Conservation (phyloP, 192 early-diverging fungal genomes). For the Gigaspora rosea region DNA sequence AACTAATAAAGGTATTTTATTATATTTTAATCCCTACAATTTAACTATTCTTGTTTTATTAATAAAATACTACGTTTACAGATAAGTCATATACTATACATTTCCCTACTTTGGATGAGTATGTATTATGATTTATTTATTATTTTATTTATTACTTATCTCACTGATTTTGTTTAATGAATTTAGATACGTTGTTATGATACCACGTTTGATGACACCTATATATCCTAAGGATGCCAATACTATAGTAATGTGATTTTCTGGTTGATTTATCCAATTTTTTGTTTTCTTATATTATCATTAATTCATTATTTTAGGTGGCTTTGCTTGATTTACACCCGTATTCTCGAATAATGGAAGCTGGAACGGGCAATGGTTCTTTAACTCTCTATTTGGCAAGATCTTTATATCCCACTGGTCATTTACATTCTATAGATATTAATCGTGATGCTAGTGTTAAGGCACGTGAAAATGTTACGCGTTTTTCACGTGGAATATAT, state of each 20-base stretch:
- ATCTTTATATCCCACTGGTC: conserved; percentile 37
- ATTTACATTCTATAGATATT: conserved; percentile 29
- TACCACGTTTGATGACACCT: conserved; percentile 43
- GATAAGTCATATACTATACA: conserved; percentile 38
- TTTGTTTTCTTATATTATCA: background rate
- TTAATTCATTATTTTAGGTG: conserved; percentile 23
- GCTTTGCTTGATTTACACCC: conserved; percentile 53
- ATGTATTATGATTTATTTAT: conserved; percentile 5
- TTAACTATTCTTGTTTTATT: background rate
- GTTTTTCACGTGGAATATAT: conserved; percentile 33
- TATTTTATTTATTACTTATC: background rate
- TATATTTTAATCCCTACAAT: background rate
- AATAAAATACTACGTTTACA: conserved; percentile 5
- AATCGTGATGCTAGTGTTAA: background rate
- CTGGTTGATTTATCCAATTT: background rate
- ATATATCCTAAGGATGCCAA: conserved; percentile 65
- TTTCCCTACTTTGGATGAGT: conserved; percentile 50
- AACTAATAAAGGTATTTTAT: conserved; percentile 36
- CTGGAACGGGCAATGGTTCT: conserved; percentile 63
- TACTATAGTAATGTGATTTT: conserved; percentile 38
- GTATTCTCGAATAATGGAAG: conserved; percentile 55
- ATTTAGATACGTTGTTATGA: conserved; percentile 36
- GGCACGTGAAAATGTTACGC: conserved; percentile 11
- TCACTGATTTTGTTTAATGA: background rate
- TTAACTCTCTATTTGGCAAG: conserved; percentile 58